phyloP scores from a whole-genome alignment of 495 filamentous ascomycete species.

The Haplographium delicatum region DNA sequence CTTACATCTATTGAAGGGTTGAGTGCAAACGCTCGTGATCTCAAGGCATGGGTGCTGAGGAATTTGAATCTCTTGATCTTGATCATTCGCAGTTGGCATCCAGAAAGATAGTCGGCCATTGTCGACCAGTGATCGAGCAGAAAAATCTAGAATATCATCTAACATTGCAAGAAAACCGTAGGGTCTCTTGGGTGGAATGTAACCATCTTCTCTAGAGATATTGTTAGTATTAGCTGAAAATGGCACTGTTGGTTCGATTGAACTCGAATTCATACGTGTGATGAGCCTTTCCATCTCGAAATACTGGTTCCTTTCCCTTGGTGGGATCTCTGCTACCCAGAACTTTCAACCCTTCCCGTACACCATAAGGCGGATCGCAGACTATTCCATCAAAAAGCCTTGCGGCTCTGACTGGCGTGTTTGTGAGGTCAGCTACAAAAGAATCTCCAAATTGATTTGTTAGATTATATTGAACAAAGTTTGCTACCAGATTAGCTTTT shows the following conservation, averaged over 20 bases:
- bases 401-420: conserved; percentile 65
- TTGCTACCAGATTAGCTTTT: conserved; percentile 51
- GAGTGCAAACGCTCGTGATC: conserved; percentile 73
- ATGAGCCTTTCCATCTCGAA: conserved; percentile 63
- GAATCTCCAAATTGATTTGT: conserved; percentile 59
- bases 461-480: conserved; percentile 82
- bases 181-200: conserved; percentile 81
- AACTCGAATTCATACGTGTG: conserved; percentile 52
- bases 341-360: conserved; percentile 85
- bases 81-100: conserved; percentile 93
- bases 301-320: conserved; percentile 50
- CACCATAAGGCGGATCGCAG: conserved; percentile 98
- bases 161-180: conserved; percentile 90
- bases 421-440: conserved; percentile 84
- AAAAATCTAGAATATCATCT: conserved; percentile 81
- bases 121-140: conserved; percentile 71
- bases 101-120: conserved; percentile 82
- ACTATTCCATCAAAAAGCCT: conserved; percentile 81
- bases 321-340: conserved; percentile 70
- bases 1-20: conserved; percentile 82
- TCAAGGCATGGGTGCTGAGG: conserved; percentile 74
- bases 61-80: conserved; percentile 60
- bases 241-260: too few relatives aligned
- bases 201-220: conserved; percentile 56
- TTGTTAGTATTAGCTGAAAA: not conserved